Base-by-base conservation (phyloP, 306 rosid genomes). In the Vicia sativa region DNA sequence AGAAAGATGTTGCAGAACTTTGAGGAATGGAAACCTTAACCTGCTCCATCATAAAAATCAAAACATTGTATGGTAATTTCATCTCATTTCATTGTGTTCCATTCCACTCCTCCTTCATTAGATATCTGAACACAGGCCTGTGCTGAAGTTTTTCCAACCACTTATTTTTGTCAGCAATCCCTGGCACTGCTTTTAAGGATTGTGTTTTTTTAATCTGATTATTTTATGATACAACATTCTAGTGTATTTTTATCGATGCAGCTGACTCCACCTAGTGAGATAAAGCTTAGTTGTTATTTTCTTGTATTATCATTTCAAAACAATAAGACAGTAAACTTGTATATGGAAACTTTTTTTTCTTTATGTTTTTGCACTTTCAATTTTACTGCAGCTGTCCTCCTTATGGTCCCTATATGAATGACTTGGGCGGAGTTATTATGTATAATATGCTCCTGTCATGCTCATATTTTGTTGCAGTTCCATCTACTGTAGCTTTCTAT, bases 401-500 rank as follows among this genome's bases (percentile, higher is more conserved):
- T 45, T 2, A 6, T 5, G 50, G 9, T 14, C 50, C 19, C 19
- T 45, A 6, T 45, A 6, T 14, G 19, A 45, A 3, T 7, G 19
- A n/a, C 19, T 45, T 7, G n/a, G 18, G 15, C 7, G 2, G 9
- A 5, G 50, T 44, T 44, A 44, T 44, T 45, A 45, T 45, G n/a
- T 45, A n/a, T 45, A 14, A 14, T 14, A 14, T 14, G 19, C 50
- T 45, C 21, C 9, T 5, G 50, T 45, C 50, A 45, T 45, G 50
- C 19, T 14, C 19, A 45, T 45, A 14, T 45, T 4, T 14, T 45
- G 28, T 49, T 70, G 26, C 58, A 6, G 62, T 70, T 70, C 52
- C 63, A 11, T 76, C 31, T 43, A 45, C 61, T 57, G 11, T 7
- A 13, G 53, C 50, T 77, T 71, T 71, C 35, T 37, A 34, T 53